These are phyloP conservation scores for Platanthera guangdongensis DNA, from an alignment of 106 monocot genomes.

Conservation along the genomic window DNA sequence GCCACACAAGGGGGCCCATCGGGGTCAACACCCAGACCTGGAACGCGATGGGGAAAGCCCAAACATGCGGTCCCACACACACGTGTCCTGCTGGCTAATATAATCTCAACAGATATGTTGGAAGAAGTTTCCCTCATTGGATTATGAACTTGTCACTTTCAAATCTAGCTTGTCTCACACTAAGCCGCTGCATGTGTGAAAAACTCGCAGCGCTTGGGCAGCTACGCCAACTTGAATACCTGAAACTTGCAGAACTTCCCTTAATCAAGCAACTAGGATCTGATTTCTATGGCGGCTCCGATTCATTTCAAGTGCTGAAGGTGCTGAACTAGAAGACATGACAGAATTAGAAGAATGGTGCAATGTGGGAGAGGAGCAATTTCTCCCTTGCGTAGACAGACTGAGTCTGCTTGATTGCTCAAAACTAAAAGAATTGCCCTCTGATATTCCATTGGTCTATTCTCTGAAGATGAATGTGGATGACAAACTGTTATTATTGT, in stretches of 20 bases:
- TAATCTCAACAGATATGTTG: too few species aligned
- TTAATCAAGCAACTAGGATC: constrained; percentile 7
- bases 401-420: constrained; percentile 15
- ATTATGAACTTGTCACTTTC: constrained; percentile 7
- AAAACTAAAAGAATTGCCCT: constrained; percentile 14
- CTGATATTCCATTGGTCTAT: constrained; percentile 9
- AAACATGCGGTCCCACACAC: too few species aligned
- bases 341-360: constrained; percentile 14
- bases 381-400: constrained; percentile 13
- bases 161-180: constrained; percentile 13
- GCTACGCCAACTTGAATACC: constrained; percentile 10
- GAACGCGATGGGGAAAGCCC: too few species aligned
- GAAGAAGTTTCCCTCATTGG: constrained; percentile 17
- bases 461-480: not conserved
- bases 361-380: not conserved
- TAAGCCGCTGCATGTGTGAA: constrained; percentile 1
- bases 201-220: constrained; percentile 12
- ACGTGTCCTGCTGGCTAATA: too few species aligned
- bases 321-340: constrained; percentile 12
- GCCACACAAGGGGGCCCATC: too few species aligned
- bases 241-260: not conserved
- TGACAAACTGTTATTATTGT: constrained; percentile 16
- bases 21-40: too few species aligned
- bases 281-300: constrained; percentile 12
- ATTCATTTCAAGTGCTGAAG: constrained; percentile 14